Evolutionary conservation across 2,329 filamentous ascomycete genomes (phyloP), one percentile per base, ranked within the genome.

Genomic region (Ceratocystis cacaofunesta): DNA sequence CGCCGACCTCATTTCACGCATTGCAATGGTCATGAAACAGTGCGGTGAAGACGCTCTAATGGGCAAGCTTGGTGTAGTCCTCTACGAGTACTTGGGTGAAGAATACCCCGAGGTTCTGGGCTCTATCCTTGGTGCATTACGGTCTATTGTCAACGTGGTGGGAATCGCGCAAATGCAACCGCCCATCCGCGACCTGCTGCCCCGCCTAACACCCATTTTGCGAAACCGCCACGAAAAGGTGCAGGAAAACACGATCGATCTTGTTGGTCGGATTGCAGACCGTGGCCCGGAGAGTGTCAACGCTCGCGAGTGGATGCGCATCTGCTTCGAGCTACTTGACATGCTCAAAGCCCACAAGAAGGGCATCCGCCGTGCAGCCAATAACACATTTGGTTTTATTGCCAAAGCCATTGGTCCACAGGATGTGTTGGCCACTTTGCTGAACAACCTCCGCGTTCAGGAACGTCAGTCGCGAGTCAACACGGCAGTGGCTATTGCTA

Each of bases 321-420:
- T 99, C 74, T 99, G 94, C 78, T 99, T 99, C 76, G 94, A 99
- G 78, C 80, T 99, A 64, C 85, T 99, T 36, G 94, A 99, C 77
- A 99, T 99, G 94, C 84, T 99, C 72, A 99, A 99, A 77, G 94
- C 94, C 5, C 94, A 99, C 80, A 99, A 99, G 78, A 99, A 99
- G 82, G 95, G 94, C 69, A 99, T 99, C 70, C 89, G 94, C 69
- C 88, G 94, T 75, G 94, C 94, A 25, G 95, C 94, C 71, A 99
- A 99, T 83, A 99, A 99, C 79, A 99, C 94, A 0, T 99, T 99
- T 72, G 94, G 94, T 75, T 99, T 96, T 82, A 99, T 99, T 72
- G 94, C 94, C 74, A 99, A 99, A 78, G 94, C 94, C 68, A 99
- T 99, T 71, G 94, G 94, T 70, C 94, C 94, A 12, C 92, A 97